These are phyloP conservation scores for Solanum hybrid DNA, from an alignment of 305 asterid species.

Conservation along the genomic window DNA sequence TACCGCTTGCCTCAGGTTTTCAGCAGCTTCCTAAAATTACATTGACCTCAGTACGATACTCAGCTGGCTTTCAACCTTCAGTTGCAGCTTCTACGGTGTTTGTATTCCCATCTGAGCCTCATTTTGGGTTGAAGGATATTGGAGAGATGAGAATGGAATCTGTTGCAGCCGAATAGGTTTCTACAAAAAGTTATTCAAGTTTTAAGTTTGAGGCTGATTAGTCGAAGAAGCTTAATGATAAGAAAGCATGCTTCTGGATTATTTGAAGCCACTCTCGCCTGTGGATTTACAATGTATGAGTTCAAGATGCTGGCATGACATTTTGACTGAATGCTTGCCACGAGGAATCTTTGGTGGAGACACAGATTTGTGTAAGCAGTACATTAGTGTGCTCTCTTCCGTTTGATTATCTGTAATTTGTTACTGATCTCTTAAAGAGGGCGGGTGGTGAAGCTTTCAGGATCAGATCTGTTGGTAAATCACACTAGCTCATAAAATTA, in stretches of 20 bases:
- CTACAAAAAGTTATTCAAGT: background rate
- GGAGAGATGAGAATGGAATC: constrained; percentile 15
- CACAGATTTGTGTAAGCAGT: background rate
- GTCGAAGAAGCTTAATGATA: background rate
- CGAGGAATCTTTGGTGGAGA: background rate
- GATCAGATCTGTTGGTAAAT: background rate
- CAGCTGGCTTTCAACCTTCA: constrained; percentile 73
- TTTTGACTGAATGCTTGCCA: background rate
- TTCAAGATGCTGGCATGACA: background rate
- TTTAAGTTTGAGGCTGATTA: background rate
- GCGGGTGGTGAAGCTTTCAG: background rate
- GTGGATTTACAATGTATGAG: background rate
- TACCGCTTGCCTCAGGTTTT: constrained; percentile 70
- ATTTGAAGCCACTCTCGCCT: background rate
- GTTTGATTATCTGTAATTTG: background rate
- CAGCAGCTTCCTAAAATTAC: constrained; percentile 77
- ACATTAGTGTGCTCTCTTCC: background rate
- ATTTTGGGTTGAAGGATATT: constrained; percentile 22
- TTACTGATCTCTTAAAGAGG: background rate
- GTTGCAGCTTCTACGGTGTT: constrained; percentile 54
- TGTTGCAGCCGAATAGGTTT: constrained; percentile 18
- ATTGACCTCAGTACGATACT: constrained; percentile 60
- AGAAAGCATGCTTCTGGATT: background rate
- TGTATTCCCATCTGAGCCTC: constrained; percentile 78
- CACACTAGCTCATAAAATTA: background rate